Percentiles rank a stretch among this genome's conserved stretches.
Evolutionary conservation across 352 stramenopile species (phyloP).

Genomic region (Thalassiosira delicatula): DNA sequence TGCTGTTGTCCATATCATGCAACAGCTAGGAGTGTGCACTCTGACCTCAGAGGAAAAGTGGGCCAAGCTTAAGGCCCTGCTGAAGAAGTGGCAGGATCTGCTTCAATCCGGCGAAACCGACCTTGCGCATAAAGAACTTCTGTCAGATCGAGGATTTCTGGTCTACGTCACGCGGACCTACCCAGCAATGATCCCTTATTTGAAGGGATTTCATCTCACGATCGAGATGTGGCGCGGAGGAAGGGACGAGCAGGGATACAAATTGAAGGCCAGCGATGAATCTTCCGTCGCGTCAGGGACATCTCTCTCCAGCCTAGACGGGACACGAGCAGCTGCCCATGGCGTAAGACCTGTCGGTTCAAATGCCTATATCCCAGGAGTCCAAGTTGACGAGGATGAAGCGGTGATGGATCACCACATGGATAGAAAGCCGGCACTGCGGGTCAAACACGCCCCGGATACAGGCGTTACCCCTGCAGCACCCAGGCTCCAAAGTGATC

Average conservation of each 20-base stretch:
- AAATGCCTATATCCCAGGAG: background rate
- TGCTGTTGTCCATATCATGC: slow-evolving; percentile 36
- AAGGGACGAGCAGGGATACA: slow-evolving; percentile 56
- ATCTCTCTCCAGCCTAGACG: slow-evolving; percentile 3
- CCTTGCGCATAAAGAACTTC: slow-evolving; percentile 43
- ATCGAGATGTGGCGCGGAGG: slow-evolving; percentile 52
- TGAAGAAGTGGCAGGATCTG: slow-evolving; percentile 17
- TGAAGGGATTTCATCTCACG: slow-evolving; percentile 71
- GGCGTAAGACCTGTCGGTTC: background rate
- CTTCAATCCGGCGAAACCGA: slow-evolving; percentile 7
- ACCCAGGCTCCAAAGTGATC: slow-evolving; percentile 42
- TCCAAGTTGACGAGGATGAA: background rate
- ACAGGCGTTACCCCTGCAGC: slow-evolving; percentile 13
- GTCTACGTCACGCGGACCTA: slow-evolving; percentile 67
- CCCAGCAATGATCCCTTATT: slow-evolving; percentile 59
- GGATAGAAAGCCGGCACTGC: background rate
- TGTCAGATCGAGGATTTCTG: slow-evolving; percentile 61
- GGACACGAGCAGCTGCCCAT: background rate
- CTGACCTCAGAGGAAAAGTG: slow-evolving; percentile 62
- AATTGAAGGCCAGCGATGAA: background rate
- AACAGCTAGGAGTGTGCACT: slow-evolving; percentile 30
- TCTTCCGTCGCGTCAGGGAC: background rate
- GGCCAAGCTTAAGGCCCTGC: slow-evolving; percentile 38
- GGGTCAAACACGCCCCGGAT: background rate
- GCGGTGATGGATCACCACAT: background rate